phyloP scores from a whole-genome alignment of 768 basidiomycete genomes.

The Phlebiopsis gigantea region DNA sequence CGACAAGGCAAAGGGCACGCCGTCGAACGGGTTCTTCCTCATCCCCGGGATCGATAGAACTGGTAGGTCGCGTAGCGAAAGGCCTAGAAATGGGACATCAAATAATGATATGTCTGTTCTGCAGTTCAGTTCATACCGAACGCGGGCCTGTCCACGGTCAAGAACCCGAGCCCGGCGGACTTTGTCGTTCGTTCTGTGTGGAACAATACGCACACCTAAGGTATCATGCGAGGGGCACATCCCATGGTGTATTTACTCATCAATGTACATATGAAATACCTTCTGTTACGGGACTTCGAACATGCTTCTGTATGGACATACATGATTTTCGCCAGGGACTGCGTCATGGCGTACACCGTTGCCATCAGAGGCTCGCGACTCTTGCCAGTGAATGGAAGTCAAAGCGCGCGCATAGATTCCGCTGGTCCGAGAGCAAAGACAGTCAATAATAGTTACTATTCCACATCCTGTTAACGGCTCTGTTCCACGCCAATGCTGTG shows the following conservation, averaged over 20 bases:
- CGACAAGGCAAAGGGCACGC: slow-evolving; percentile 35
- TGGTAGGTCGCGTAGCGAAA: slow-evolving; percentile 28
- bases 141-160: slow-evolving; percentile 32
- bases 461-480: too few species aligned
- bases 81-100: neutral
- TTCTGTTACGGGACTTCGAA: neutral
- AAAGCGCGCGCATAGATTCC: too few species aligned
- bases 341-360: too few species aligned
- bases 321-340: too few species aligned
- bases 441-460: too few species aligned
- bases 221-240: too few species aligned
- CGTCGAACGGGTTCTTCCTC: slow-evolving; percentile 50
- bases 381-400: too few species aligned
- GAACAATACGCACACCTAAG: slow-evolving; percentile 41
- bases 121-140: slow-evolving; percentile 40
- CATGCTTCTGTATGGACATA: too few species aligned
- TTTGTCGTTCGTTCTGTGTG: slow-evolving; percentile 49
- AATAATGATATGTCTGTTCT: neutral
- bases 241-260: neutral
- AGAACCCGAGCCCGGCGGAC: slow-evolving; percentile 33
- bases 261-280: neutral
- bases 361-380: too few species aligned
- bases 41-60: slow-evolving; percentile 50
- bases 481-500: too few species aligned
- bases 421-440: too few species aligned